These are phyloP conservation scores for Auricularia sp. DNA, from an alignment of 768 basidiomycete species.

Conservation along the genomic window DNA sequence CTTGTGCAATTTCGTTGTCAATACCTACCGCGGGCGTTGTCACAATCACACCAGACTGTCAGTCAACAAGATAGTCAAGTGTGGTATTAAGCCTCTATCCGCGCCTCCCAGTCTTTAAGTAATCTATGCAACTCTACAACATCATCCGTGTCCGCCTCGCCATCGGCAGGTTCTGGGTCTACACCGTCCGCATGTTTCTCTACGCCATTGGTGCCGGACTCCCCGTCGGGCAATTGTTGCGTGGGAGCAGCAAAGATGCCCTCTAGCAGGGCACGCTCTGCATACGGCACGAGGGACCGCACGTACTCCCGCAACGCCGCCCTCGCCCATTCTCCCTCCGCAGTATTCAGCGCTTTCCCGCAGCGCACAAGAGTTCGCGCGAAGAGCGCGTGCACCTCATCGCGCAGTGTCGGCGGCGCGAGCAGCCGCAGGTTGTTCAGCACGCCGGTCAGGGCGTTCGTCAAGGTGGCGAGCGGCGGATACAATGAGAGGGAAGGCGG, in stretches of 20 bases:
- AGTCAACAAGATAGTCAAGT: not conserved
- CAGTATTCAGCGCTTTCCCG: slow-evolving; percentile 18
- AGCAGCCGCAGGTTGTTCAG: slow-evolving; percentile 77
- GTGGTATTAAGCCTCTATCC: not conserved
- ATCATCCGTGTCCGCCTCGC: not conserved
- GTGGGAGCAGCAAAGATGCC: slow-evolving; percentile 45
- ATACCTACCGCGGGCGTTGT: not conserved
- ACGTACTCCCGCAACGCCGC: slow-evolving; percentile 51
- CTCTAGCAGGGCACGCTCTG: slow-evolving; percentile 57
- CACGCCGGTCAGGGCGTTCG: slow-evolving; percentile 62
- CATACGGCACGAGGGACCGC: slow-evolving; percentile 56
- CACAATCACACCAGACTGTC: not conserved
- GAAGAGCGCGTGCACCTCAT: slow-evolving; percentile 37
- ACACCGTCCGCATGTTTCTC: not conserved
- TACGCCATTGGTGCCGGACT: not conserved
- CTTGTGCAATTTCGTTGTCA: too few species aligned
- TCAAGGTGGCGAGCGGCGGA: slow-evolving; percentile 61
- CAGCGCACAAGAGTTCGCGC: slow-evolving; percentile 42
- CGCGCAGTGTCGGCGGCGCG: slow-evolving; percentile 55
- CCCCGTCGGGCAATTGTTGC: not conserved
- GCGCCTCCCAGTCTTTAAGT: not conserved
- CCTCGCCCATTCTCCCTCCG: slow-evolving; percentile 25
- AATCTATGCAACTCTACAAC: not conserved
- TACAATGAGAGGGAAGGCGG: slow-evolving; percentile 64
- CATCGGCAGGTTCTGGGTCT: too few species aligned